These are phyloP conservation scores for Ceratobasidium sp. DNA, from an alignment of 1,284 basidiomycete species.

Conservation along the genomic window DNA sequence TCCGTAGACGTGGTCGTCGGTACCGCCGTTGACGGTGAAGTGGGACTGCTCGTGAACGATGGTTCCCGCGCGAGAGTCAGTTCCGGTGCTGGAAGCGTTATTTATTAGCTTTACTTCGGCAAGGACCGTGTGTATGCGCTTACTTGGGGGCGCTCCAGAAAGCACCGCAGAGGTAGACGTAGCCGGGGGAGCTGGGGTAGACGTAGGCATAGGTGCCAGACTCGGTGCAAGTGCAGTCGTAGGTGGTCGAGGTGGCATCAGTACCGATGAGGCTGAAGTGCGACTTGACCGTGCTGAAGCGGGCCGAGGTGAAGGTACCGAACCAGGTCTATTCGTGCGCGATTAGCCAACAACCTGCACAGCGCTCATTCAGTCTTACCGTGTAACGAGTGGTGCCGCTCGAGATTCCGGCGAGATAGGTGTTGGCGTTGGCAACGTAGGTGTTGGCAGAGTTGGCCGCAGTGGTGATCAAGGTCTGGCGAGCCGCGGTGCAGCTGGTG, in stretches of 20 bases:
- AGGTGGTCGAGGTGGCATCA: constrained; percentile 27
- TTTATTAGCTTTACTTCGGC: neutral
- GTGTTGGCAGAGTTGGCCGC: constrained; percentile 38
- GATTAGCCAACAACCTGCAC: too few species aligned
- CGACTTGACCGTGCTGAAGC: constrained; percentile 7
- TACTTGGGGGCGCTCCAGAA: constrained; percentile 39
- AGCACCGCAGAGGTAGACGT: constrained; percentile 38
- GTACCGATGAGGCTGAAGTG: constrained; percentile 32
- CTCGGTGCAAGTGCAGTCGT: constrained; percentile 36
- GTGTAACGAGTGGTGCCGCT: constrained; percentile 37
- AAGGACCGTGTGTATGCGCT: neutral
- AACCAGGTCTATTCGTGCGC: constrained; percentile 37
- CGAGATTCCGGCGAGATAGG: constrained; percentile 23
- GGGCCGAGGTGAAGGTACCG: constrained; percentile 33
- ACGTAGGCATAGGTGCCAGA: constrained; percentile 8
- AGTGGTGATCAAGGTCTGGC: constrained; percentile 33
- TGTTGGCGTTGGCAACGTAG: constrained; percentile 34
- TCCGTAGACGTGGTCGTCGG: constrained; percentile 36
- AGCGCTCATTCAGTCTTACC: neutral
- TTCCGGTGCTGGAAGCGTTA: constrained; percentile 27
- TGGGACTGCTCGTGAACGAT: constrained; percentile 39
- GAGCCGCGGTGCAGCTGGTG: constrained; percentile 28
- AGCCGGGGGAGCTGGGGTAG: constrained; percentile 28
- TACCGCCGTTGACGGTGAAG: constrained; percentile 38
- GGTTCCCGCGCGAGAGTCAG: constrained; percentile 38